These are phyloP conservation scores for Blastocystis sp. DNA, from an alignment of 352 stramenopile species.

Conservation along the genomic window DNA sequence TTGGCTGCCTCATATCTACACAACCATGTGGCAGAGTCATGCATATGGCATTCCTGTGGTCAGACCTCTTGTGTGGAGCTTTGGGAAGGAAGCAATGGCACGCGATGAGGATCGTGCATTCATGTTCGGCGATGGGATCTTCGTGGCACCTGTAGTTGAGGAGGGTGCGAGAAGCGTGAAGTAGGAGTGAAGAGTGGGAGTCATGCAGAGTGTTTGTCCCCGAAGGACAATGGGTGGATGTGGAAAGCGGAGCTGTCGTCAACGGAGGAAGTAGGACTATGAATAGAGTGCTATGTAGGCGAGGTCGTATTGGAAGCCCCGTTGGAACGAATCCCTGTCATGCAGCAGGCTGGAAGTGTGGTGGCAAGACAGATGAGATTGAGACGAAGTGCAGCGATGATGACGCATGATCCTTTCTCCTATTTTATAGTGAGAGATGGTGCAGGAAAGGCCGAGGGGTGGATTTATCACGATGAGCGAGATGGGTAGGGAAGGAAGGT, in stretches of 20 bases:
- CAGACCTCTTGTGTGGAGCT: constrained; percentile 92
- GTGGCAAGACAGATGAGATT: constrained; percentile 89
- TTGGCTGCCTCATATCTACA: constrained; percentile 89
- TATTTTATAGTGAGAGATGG: constrained; percentile 85
- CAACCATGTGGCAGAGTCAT: constrained; percentile 71
- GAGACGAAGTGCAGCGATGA: constrained; percentile 83
- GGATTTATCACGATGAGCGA: constrained; percentile 94
- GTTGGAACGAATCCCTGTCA: constrained; percentile 90
- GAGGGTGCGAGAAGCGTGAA: constrained; percentile 73
- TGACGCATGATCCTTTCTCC: constrained; percentile 92
- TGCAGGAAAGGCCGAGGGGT: constrained; percentile 73
- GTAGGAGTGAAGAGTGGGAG: constrained; percentile 66
- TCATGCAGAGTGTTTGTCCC: constrained; percentile 74
- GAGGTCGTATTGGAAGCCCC: constrained; percentile 74
- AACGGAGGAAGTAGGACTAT: background rate
- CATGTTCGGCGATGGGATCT: constrained; percentile 84
- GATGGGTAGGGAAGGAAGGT: constrained; percentile 69
- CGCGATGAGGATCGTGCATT: constrained; percentile 87
- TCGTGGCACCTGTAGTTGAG: constrained; percentile 89
- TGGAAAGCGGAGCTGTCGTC: background rate
- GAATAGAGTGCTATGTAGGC: constrained; percentile 69
- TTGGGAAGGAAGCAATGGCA: constrained; percentile 76
- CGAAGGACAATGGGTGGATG: background rate
- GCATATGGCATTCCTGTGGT: constrained; percentile 74
- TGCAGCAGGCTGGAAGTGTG: constrained; percentile 88